Evolutionary conservation across 768 basidiomycete genomes (phyloP).

Genomic region (Lentinula lateritia): DNA sequence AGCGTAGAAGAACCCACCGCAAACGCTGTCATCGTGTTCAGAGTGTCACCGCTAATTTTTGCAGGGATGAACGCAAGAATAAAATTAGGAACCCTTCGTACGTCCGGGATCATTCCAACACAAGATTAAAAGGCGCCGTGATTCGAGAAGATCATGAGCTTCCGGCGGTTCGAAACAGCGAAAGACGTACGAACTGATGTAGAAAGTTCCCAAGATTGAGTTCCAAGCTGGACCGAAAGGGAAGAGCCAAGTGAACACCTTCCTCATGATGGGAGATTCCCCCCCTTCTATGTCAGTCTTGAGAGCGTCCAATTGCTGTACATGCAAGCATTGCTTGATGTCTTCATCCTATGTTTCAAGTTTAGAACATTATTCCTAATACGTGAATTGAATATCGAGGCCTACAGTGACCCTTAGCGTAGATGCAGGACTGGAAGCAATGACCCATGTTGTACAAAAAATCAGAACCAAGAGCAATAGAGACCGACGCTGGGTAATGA

Average conservation of each 20-base stretch:
- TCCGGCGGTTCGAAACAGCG: slow-evolving; percentile 3
- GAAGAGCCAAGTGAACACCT: slow-evolving; percentile 76
- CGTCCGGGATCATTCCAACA: slow-evolving; percentile 9
- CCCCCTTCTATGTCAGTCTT: slow-evolving; percentile 56
- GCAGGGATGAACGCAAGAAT: slow-evolving; percentile 93
- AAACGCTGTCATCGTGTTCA: slow-evolving; percentile 94
- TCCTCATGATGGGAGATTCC: slow-evolving; percentile 72
- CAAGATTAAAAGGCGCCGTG: slow-evolving; percentile 2
- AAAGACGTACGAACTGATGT: slow-evolving; percentile 85
- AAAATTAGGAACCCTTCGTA: slow-evolving; percentile 79
- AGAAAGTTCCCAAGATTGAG: slow-evolving; percentile 87
- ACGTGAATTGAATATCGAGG: neutral
- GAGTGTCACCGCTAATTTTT: slow-evolving; percentile 75
- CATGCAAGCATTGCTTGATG: slow-evolving; percentile 32
- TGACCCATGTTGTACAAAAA: slow-evolving; percentile 11
- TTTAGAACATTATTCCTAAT: neutral
- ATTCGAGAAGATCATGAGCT: neutral
- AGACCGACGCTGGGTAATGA: slow-evolving; percentile 7
- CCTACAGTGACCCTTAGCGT: neutral
- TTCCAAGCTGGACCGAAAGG: slow-evolving; percentile 91
- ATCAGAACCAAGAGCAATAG: slow-evolving; percentile 36
- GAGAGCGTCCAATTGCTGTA: slow-evolving; percentile 46
- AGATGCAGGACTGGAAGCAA: neutral
- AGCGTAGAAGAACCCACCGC: slow-evolving; percentile 47
- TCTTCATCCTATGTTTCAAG: slow-evolving; percentile 30